Percentiles rank a stretch among this genome's conserved stretches.
Conservation (phyloP, 305 asterid species). For the Andrographis paniculata region DNA sequence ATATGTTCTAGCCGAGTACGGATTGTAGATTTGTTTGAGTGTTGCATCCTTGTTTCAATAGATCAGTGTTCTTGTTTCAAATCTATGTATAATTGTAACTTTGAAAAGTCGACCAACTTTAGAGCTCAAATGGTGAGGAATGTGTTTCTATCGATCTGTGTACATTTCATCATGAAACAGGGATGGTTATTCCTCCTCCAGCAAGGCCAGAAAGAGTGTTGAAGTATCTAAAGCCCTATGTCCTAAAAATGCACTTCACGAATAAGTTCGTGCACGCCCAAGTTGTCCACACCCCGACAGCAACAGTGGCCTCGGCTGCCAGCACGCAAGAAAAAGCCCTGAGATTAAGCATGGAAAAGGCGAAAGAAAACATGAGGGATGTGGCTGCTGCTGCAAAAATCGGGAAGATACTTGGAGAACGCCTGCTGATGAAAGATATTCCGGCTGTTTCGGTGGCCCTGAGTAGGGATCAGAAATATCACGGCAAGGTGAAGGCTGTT, state of each 20-base stretch:
- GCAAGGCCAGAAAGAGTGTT: slow-evolving; percentile 53
- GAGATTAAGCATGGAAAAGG: slow-evolving; percentile 48
- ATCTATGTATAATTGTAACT: no score
- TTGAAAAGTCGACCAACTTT: no score
- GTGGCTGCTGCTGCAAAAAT: slow-evolving; percentile 89
- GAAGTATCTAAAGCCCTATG: slow-evolving; percentile 69
- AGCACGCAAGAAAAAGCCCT: slow-evolving; percentile 83
- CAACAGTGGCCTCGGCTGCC: slow-evolving; percentile 81
- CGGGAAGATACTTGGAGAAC: slow-evolving; percentile 70
- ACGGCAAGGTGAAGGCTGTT: slow-evolving; percentile 85
- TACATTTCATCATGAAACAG: slow-evolving; percentile 15
- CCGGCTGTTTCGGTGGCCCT: slow-evolving; percentile 64
- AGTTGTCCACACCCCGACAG: slow-evolving; percentile 79
- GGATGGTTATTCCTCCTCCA: slow-evolving; percentile 82
- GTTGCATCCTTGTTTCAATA: no score
- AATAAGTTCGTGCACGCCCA: slow-evolving; percentile 70
- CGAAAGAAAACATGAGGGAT: slow-evolving; percentile 57
- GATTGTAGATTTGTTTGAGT: no score
- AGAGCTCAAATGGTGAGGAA: no score
- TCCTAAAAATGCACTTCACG: slow-evolving; percentile 74
- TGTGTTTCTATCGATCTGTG: neutral
- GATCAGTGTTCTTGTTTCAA: no score
- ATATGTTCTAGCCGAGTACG: no score
- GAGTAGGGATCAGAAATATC: slow-evolving; percentile 74
- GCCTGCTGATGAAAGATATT: slow-evolving; percentile 44